Conservation (phyloP, 305 asterid species). For the Fraxinus xanthoxyloides region DNA sequence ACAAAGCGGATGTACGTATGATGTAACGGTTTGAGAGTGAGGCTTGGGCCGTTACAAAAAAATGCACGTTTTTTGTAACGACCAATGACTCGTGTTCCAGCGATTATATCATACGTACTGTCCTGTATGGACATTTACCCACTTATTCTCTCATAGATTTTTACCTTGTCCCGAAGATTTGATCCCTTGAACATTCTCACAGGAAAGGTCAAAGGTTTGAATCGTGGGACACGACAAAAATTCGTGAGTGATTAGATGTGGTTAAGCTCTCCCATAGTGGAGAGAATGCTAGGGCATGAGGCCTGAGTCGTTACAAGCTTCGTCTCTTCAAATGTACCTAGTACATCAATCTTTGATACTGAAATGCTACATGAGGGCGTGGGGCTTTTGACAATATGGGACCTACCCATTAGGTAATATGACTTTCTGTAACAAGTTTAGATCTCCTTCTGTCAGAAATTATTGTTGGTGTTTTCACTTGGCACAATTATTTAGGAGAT, state of each 20-base stretch:
- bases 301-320: neutral
- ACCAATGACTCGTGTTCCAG: neutral
- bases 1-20: neutral
- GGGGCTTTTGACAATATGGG: neutral
- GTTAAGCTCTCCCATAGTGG: neutral
- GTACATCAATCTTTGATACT: neutral
- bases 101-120: neutral
- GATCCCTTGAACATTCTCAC: neutral
- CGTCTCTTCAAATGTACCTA: neutral
- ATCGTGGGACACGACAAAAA: neutral
- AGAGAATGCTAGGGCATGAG: neutral
- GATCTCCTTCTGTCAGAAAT: neutral
- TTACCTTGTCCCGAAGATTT: too few relatives aligned
- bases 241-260: neutral
- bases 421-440: neutral
- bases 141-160: neutral
- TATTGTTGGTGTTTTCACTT: neutral
- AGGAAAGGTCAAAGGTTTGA: neutral
- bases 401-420: neutral
- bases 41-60: neutral
- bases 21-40: neutral
- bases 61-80: neutral
- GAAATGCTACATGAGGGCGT: neutral
- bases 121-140: neutral
- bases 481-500: neutral